Percentiles rank a stretch among this genome's conserved stretches.
These are phyloP conservation scores for Cairneyella variabilis DNA, from an alignment of 495 filamentous ascomycete genomes.

Conservation along the genomic window DNA sequence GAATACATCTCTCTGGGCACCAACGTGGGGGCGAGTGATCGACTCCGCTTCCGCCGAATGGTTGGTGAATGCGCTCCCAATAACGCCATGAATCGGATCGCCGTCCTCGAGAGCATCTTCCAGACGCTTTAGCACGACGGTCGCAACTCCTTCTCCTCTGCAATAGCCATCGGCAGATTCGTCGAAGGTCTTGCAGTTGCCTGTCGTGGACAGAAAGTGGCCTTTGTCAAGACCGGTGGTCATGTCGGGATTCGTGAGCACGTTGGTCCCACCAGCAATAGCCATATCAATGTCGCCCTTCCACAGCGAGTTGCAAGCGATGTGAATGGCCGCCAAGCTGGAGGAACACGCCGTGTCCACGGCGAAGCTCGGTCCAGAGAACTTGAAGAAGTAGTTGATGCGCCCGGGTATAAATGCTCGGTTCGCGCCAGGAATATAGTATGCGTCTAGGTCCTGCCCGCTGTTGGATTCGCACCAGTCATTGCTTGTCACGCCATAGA, in stretches of 20 bases:
- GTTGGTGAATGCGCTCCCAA: constrained; percentile 51
- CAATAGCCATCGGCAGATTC: constrained; percentile 77
- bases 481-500: constrained; percentile 87
- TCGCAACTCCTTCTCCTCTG: constrained; percentile 66
- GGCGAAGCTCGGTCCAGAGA: constrained; percentile 79
- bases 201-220: constrained; percentile 56
- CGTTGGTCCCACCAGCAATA: constrained; percentile 70
- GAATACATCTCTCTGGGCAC: constrained; percentile 54
- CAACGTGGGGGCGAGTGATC: constrained; percentile 44
- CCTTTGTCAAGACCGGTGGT: constrained; percentile 61
- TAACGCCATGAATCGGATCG: constrained; percentile 68
- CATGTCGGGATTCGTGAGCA: constrained; percentile 80
- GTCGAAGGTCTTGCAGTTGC: constrained; percentile 56
- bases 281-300: constrained; percentile 18
- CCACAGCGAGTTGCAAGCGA: constrained; percentile 17
- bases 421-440: constrained; percentile 86
- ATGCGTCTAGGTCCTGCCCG: constrained; percentile 84
- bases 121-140: constrained; percentile 69
- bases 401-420: constrained; percentile 82
- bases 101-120: constrained; percentile 72
- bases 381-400: constrained; percentile 84
- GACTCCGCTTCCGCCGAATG: constrained; percentile 72
- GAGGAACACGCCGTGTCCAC: constrained; percentile 77
- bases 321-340: constrained; percentile 53
- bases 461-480: constrained; percentile 89